phyloP scores from a whole-genome alignment of 495 filamentous ascomycete species.

The Aspergillus bertholletiae region DNA sequence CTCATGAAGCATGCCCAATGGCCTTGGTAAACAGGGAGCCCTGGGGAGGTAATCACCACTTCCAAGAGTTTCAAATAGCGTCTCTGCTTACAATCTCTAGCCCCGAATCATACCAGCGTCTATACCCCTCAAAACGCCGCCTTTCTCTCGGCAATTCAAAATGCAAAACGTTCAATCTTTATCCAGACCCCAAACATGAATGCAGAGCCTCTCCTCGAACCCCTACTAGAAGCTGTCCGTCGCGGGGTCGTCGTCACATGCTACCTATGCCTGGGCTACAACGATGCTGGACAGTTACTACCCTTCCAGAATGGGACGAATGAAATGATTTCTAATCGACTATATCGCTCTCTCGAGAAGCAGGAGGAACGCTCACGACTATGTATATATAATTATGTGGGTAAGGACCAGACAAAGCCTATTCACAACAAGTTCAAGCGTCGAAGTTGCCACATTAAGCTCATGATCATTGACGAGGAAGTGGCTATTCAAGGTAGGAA shows the following conservation, averaged over 20 bases:
- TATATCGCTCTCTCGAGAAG: slow-evolving; percentile 49
- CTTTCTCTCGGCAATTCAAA: slow-evolving; percentile 63
- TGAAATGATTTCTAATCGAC: slow-evolving; percentile 58
- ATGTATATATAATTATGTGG: slow-evolving; percentile 64
- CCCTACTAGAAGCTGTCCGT: slow-evolving; percentile 58
- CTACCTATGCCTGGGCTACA: slow-evolving; percentile 75
- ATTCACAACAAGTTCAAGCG: slow-evolving; percentile 59
- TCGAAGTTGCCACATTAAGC: slow-evolving; percentile 70
- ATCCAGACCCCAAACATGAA: slow-evolving; percentile 77
- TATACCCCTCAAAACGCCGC: slow-evolving; percentile 68
- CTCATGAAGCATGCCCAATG: slow-evolving; percentile 60
- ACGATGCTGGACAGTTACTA: slow-evolving; percentile 71
- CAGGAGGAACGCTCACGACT: slow-evolving; percentile 44
- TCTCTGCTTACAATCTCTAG: slow-evolving; percentile 15
- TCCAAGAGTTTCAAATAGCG: background rate
- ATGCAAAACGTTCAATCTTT: slow-evolving; percentile 60
- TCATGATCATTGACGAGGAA: slow-evolving; percentile 67
- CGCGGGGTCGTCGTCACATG: slow-evolving; percentile 62
- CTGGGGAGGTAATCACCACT: slow-evolving; percentile 45
- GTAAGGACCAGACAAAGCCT: slow-evolving; percentile 64
- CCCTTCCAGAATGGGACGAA: slow-evolving; percentile 75
- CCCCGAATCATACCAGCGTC: slow-evolving; percentile 54
- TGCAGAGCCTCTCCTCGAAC: slow-evolving; percentile 60
- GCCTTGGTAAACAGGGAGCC: slow-evolving; percentile 67
- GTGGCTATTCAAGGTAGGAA: slow-evolving; percentile 56